Evolutionary conservation across 441 rosid species (phyloP).

Genomic region (Hura crepitans): DNA sequence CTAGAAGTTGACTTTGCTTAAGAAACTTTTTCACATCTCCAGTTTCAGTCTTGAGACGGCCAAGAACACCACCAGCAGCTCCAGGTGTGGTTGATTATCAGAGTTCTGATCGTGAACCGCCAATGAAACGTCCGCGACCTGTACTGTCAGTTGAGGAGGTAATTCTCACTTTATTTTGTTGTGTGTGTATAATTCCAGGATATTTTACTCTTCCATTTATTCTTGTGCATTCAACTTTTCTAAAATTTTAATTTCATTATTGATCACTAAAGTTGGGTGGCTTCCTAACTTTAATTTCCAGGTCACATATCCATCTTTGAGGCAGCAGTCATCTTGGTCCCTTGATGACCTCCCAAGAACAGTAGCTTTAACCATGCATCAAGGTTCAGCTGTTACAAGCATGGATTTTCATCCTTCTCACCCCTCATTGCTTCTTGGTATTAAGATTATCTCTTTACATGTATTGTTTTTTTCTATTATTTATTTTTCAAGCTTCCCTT

Average conservation of each 20-base stretch:
- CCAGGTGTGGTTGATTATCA: slow-evolving; percentile 75
- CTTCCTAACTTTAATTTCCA: slow-evolving; percentile 32
- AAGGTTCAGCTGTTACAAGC: slow-evolving; percentile 67
- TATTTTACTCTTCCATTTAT: too few species aligned
- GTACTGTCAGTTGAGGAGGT: slow-evolving; percentile 77
- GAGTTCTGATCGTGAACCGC: slow-evolving; percentile 69
- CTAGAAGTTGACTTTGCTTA: slow-evolving; percentile 10
- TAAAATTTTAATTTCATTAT: slow-evolving; percentile 6
- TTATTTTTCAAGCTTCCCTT: slow-evolving; percentile 6
- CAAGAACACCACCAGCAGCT: slow-evolving; percentile 62
- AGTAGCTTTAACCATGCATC: slow-evolving; percentile 52
- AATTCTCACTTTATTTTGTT: slow-evolving; percentile 13
- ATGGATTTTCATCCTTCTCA: slow-evolving; percentile 82
- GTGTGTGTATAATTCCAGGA: slow-evolving; percentile 12
- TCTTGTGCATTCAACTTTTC: slow-evolving; percentile 7
- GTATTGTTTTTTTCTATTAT: neutral
- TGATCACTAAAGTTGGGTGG: slow-evolving; percentile 9
- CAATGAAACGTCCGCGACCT: slow-evolving; percentile 71
- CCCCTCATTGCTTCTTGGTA: slow-evolving; percentile 70
- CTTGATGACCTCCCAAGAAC: slow-evolving; percentile 76
- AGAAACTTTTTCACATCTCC: slow-evolving; percentile 19
- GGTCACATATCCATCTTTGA: slow-evolving; percentile 62
- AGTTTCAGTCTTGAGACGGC: slow-evolving; percentile 61
- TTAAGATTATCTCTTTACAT: slow-evolving; percentile 8
- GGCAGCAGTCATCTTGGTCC: slow-evolving; percentile 61